Percentiles rank a stretch among this genome's conserved stretches.
These are phyloP conservation scores for Litsea cubeba DNA, from an alignment of 164 flowering plant species.

Conservation along the genomic window DNA sequence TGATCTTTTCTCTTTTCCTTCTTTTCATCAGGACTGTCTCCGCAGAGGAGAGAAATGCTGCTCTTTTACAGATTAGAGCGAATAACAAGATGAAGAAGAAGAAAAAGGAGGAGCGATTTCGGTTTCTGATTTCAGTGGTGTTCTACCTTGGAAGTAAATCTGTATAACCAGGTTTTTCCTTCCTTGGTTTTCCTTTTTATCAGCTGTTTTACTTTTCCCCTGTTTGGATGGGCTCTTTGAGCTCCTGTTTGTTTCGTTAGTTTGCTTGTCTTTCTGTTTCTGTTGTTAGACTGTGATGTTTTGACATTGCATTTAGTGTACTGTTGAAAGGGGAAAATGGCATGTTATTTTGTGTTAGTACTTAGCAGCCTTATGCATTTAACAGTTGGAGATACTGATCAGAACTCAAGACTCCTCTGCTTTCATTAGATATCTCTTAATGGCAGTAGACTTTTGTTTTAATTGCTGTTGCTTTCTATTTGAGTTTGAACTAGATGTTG, in stretches of 20 bases:
- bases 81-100: neutral
- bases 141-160: slow-evolving; percentile 33
- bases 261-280: slow-evolving; percentile 10
- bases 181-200: slow-evolving; percentile 32
- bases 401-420: slow-evolving; percentile 1
- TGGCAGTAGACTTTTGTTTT: neutral
- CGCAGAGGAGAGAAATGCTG: neutral
- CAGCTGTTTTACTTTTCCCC: slow-evolving; percentile 15
- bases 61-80: neutral
- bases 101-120: slow-evolving; percentile 22
- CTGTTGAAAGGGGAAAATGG: slow-evolving; percentile 10
- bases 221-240: slow-evolving; percentile 36
- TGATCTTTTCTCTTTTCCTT: neutral
- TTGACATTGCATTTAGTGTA: slow-evolving; percentile 5
- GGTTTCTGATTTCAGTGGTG: slow-evolving; percentile 32
- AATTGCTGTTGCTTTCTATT: neutral
- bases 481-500: slow-evolving; percentile 8
- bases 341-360: slow-evolving; percentile 2
- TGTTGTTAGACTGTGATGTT: slow-evolving; percentile 9
- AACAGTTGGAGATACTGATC: neutral
- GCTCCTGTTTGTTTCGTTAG: slow-evolving; percentile 29
- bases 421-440: neutral
- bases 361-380: neutral
- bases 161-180: slow-evolving; percentile 46
- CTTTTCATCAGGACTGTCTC: slow-evolving; percentile 1